Base-by-base conservation (phyloP, 768 basidiomycete species). In the Rhizopogon salebrosus region DNA sequence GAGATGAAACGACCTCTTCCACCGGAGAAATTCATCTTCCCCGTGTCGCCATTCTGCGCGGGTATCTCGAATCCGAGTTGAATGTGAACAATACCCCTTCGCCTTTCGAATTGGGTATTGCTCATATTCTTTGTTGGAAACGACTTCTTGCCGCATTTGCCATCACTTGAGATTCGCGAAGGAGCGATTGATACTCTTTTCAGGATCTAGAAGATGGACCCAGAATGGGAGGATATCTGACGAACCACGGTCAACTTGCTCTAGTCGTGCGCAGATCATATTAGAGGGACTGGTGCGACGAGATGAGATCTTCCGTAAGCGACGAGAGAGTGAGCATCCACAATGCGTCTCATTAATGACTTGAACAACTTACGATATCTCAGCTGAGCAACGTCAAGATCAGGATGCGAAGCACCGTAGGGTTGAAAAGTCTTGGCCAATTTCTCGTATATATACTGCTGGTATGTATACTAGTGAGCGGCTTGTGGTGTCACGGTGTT, bases 91-190 rank as follows among this genome's bases (percentile, higher is more conserved):
- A 80, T 54, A 70, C 80, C 16, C 74, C 85, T 2, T 94, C 95
- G 73, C 84, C 86, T 27, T 98, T 95, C 80, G 84, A 89, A 99
- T 70, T 99, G 97, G 97, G 92, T 99, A 61, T 84, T 99, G 65
- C 83, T 99, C n/a, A n/a, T n/a, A n/a, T n/a, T n/a, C n/a, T n/a
- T n/a, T n/a, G n/a, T n/a, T n/a, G n/a, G n/a, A n/a, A n/a, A n/a
- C n/a, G n/a, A n/a, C n/a, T n/a, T n/a, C n/a, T n/a, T n/a, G n/a
- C n/a, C n/a, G n/a, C n/a, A n/a, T n/a, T n/a, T n/a, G n/a, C n/a
- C n/a, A n/a, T n/a, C n/a, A n/a, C n/a, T n/a, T n/a, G n/a, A n/a
- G n/a, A n/a, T n/a, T n/a, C n/a, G n/a, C n/a, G n/a, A n/a, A n/a
- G n/a, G n/a, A n/a, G n/a, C n/a, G n/a, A n/a, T n/a, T n/a, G n/a